Evolutionary conservation across 2,329 filamentous ascomycete genomes (phyloP).

Genomic region (Phaeosphaeriaceae sp.): DNA sequence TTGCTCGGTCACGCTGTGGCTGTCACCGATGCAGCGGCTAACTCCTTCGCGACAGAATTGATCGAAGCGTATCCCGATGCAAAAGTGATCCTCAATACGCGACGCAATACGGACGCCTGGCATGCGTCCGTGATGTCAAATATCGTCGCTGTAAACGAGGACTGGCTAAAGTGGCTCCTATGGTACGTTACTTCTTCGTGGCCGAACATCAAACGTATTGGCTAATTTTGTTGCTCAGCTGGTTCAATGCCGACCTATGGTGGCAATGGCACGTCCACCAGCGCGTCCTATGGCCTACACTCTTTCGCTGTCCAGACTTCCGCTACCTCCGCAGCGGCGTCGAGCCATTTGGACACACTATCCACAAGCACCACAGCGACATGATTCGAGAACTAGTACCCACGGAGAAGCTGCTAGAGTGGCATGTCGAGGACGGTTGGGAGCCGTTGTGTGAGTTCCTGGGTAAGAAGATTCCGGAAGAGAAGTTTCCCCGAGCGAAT

Average conservation of each 20-base stretch:
- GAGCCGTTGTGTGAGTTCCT: conserved; percentile 33
- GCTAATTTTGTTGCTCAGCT: neutral
- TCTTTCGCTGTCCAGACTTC: neutral
- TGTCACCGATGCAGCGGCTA: conserved; percentile 28
- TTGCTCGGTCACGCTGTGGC: conserved; percentile 53
- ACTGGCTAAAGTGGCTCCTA: neutral
- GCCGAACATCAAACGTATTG: neutral
- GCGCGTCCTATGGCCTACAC: neutral
- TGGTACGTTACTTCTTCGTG: neutral
- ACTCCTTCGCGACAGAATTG: conserved; percentile 25
- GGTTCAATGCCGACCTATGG: neutral
- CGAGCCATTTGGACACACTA: neutral
- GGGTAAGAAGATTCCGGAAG: conserved; percentile 23
- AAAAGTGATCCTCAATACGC: conserved; percentile 32
- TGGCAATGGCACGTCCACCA: neutral
- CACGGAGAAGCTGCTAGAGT: conserved; percentile 25
- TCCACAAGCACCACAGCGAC: conserved; percentile 17
- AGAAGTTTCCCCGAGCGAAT: conserved; percentile 20
- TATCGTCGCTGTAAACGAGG: conserved; percentile 9
- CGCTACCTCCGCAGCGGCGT: neutral
- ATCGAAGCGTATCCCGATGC: conserved; percentile 36
- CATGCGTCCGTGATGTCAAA: conserved; percentile 24
- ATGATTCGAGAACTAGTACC: conserved; percentile 23
- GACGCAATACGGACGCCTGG: conserved; percentile 28
- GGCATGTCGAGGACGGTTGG: conserved; percentile 27